Evolutionary conservation across 2,329 filamentous ascomycete genomes (phyloP), one percentile per base, ranked within the genome.

Genomic region (Epichloe gansuensis): DNA sequence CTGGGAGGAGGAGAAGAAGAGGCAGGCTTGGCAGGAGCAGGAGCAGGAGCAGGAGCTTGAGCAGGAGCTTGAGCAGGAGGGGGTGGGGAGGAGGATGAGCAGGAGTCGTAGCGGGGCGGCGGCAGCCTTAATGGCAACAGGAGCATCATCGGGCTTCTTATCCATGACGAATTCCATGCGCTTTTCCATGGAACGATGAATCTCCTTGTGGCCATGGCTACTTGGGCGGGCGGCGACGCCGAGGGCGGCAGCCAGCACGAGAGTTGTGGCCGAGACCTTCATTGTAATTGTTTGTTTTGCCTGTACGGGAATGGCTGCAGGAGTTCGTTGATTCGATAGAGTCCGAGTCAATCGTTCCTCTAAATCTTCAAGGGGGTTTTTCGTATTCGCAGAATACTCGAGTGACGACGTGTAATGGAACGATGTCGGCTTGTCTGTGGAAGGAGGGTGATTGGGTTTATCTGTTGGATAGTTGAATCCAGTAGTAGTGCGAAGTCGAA

Each of bases 141-240:
- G 61, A 54, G 62, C 51, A 34, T 57, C 54, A 45, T 55, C 54
- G 53, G 68, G 67, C 63, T 67, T 67, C 56, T 61, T 60, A 58
- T 63, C 62, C 55, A 64, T 61, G 60, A 68, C 62, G 52, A 66
- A 71, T 49, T 68, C 63, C 51, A 58, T 57, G 51, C 63, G 63
- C 51, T 58, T 60, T 49, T 62, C 60, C 50, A 63, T 23, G 52
- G 66, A 64, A 52, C 64, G 63, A 60, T 68, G 62, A 48, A 61
- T 57, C 56, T 67, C 63, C 55, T 61, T 57, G 62, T 72, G 70
- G 41, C 59, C 62, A 54, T 67, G 66, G 51, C 63, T 62, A 55
- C 67, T 71, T 54, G 71, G 71, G 61, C 68, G 69, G 51, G 71
- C 70, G 55, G 68, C 64, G 53, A 62, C 71, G 60, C 70, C 68